Base-by-base conservation (phyloP, 257 asterid species). In the Salvia hispanica region DNA sequence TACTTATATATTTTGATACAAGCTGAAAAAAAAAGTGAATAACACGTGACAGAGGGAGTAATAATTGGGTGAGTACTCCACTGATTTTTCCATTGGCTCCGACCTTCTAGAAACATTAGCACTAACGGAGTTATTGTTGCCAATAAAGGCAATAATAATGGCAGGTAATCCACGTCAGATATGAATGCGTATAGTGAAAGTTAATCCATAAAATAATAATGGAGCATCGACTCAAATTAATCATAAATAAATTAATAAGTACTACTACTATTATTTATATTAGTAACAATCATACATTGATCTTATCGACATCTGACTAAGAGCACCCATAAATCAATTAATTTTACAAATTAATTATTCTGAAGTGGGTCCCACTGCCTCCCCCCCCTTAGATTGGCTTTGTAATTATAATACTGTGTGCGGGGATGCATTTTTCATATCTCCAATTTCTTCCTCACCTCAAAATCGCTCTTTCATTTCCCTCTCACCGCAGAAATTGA, bases 251-350 rank as follows among this genome's bases (percentile, higher is more conserved):
- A 1, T 25, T 0, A 25, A 25, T 25, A 25, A 25, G 2, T 25
- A 25, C 1, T 0, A 25, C 31, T 25, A 25, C n/a, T n/a, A n/a
- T n/a, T n/a, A 25, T 25, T 25, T 25, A 25, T 25, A 18, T 18
- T 18, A 25, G 31, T 25, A 25, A 25, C 31, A 25, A 25, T 25
- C 28, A 47, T 13, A 28, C 9, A 31, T 68, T 12, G 59, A 58
- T 69, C 74, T 69, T 69, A 69, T 58, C 74, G 13, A 15, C 28
- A 69, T 59, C 67, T 9, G 74, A 69, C 31, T 36, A 58, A 34
- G 58, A 45, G 40, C 36, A 34, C 47, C 2, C 42, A 15, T 14
- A 4, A 3, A 13, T 4, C 58, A 3, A 21, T 21, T 28, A 10
- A 25, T 10, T 12, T 10, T 4, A 55, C 14, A 28, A 55, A 28